These are phyloP conservation scores for Thelonectria rubi DNA, from an alignment of 2,329 filamentous ascomycete species.

Conservation along the genomic window DNA sequence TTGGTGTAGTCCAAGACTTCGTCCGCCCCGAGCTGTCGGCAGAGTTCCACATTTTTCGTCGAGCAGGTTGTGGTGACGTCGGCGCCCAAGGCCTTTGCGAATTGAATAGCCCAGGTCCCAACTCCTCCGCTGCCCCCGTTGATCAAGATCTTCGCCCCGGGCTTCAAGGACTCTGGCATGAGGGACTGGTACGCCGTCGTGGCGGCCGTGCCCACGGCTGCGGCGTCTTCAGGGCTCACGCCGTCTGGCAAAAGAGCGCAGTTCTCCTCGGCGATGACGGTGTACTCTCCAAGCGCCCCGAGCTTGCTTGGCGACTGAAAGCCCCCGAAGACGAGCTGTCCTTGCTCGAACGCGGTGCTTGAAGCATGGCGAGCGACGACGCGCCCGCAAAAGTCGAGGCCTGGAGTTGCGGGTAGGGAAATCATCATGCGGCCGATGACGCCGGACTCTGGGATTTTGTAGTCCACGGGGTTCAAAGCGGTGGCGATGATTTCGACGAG, in stretches of 20 bases:
- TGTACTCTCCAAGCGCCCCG: conserved; percentile 15
- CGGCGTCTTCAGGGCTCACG: conserved; percentile 34
- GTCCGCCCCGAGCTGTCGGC: conserved; percentile 40
- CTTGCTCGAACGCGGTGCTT: neutral
- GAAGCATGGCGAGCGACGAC: conserved; percentile 45
- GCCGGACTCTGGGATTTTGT: conserved; percentile 50
- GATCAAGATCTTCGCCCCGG: conserved; percentile 42
- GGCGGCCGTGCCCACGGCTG: conserved; percentile 35
- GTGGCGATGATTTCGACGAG: conserved; percentile 50
- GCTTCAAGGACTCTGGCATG: conserved; percentile 19
- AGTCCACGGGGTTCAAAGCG: conserved; percentile 52
- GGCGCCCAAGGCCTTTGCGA: conserved; percentile 47
- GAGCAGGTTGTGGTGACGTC: conserved; percentile 50
- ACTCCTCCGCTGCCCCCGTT: conserved; percentile 44
- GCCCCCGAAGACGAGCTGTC: conserved; percentile 13
- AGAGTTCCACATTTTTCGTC: conserved; percentile 46
- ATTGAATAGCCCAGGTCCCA: conserved; percentile 49
- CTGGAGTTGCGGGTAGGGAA: conserved; percentile 48
- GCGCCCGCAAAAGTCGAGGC: conserved; percentile 57
- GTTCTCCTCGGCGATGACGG: conserved; percentile 3
- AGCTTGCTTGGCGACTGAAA: conserved; percentile 15
- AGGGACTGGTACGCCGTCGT: conserved; percentile 39
- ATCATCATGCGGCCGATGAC: conserved; percentile 41
- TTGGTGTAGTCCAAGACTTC: conserved; percentile 20
- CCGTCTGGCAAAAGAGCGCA: conserved; percentile 3